A percentile compares a stretch with the other conserved stretches of the same genome.
Conservation (phyloP, 345 rosid species). For the Linum lewisii region DNA sequence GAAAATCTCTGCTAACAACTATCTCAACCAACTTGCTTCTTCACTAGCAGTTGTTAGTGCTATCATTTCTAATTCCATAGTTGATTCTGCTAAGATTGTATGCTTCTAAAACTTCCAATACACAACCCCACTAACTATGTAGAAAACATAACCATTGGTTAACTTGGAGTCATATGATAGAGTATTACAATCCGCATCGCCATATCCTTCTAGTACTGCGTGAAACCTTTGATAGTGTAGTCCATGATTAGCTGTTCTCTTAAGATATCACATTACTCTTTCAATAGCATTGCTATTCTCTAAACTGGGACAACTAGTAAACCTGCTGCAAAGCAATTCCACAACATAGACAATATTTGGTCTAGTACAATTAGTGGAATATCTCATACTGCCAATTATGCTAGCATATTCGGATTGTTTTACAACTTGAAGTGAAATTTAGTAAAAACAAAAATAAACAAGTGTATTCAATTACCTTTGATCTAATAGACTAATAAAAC, state of each 20-base stretch:
- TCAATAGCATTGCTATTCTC: neutral
- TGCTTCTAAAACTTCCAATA: slow-evolving; percentile 1
- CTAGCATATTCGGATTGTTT: neutral
- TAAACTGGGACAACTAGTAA: neutral
- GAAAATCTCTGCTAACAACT: neutral
- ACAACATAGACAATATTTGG: neutral
- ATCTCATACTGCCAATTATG: neutral
- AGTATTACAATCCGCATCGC: slow-evolving; percentile 5
- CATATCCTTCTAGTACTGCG: neutral
- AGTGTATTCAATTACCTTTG: too few relatives aligned
- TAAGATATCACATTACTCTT: neutral
- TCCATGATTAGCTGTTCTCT: neutral
- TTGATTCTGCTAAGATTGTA: neutral
- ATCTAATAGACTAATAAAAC: too few relatives aligned
- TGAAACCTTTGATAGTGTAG: neutral
- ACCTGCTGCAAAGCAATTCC: neutral
- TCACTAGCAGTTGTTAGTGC: neutral
- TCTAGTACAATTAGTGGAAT: neutral
- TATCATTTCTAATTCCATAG: slow-evolving; percentile 3
- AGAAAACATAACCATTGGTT: neutral
- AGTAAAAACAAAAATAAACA: too few relatives aligned
- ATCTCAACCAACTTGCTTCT: neutral
- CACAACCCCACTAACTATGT: neutral
- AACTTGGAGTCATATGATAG: neutral
- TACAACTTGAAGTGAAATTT: too few relatives aligned